Base-by-base conservation (phyloP, 208 protist genomes). In the Leishmania amazonensis region DNA sequence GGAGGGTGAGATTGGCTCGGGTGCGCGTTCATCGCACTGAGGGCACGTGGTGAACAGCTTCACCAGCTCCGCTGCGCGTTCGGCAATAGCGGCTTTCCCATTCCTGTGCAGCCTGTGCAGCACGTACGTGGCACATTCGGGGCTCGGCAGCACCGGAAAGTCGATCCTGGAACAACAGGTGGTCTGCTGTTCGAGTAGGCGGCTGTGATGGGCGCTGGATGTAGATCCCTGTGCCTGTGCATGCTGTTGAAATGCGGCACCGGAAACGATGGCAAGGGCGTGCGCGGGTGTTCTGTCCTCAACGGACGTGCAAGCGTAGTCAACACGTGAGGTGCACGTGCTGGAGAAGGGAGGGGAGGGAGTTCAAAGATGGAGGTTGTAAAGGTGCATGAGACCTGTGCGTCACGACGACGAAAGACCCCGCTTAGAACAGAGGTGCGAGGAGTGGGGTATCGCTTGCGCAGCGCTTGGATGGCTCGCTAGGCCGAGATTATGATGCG, bases 151-250 rank as follows among this genome's bases (percentile, higher is more conserved):
- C 42, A 54, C 73, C 9, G 64, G 76, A 4, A 76, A 72, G 53
- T 85, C 78, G 3, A 81, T n/a, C 38, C 75, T 35, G 3, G 75
- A 3, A 24, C 79, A 70, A 38, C 79, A 81, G 38, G 13, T 0
- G 9, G 28, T 19, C 2, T 38, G 9, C n/a, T 17, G 8, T 40
- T 38, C 0, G 60, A 65, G 3, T 57, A 24, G 35, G 42, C 58
- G 49, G 42, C 35, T 15, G 28, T 24, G 24, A 80, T 28, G 5
- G 62, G 77, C 19, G 38, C 62, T 62, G 53, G 8, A 11, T 1
- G 1, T 54, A 49, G 9, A 9, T 47, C 40, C 0, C 7, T 70
- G 49, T 15, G 28, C 35, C 60, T 15, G n/a, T 65, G 60, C 24
- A 17, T 38, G 2, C 19, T 15, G n/a, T 19, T 11, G n/a, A 65